phyloP scores from a whole-genome alignment of 768 basidiomycete species.

The Pleurotus sapidus region DNA sequence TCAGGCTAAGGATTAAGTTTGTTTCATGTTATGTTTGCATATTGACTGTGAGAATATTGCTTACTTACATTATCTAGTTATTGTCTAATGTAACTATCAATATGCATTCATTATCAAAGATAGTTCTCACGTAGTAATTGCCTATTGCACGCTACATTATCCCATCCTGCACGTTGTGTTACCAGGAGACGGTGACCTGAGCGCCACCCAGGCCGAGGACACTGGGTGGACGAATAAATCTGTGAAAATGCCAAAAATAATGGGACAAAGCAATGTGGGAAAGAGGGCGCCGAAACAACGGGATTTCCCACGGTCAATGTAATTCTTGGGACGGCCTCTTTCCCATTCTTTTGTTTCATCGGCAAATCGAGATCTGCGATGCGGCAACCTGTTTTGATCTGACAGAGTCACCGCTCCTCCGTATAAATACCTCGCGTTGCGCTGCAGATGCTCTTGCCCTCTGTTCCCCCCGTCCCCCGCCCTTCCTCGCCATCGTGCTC shows the following conservation, averaged over 20 bases:
- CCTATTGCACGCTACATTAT: no score
- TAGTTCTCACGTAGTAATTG: no score
- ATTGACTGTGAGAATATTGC: no score
- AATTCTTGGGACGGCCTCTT: conserved; percentile 16
- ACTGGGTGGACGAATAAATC: no score
- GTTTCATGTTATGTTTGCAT: no score
- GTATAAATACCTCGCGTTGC: conserved; percentile 23
- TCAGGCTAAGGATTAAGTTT: no score
- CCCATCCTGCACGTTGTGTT: no score
- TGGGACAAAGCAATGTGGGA: conserved; percentile 13
- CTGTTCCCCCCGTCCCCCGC: conserved; percentile 13
- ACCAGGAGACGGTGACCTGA: background rate
- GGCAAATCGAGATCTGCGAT: conserved; percentile 13
- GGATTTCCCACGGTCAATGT: conserved; percentile 21
- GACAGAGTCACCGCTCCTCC: conserved; percentile 11
- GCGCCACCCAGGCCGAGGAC: conserved; percentile 6
- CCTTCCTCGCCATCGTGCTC: conserved; percentile 9
- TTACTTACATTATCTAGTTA: no score
- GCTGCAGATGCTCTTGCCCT: conserved; percentile 12
- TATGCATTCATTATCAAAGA: no score
- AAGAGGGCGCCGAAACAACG: conserved; percentile 14
- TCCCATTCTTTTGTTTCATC: conserved; percentile 19
- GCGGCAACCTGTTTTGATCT: conserved; percentile 11
- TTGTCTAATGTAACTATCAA: no score
- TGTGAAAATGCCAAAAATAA: background rate